phyloP scores from a whole-genome alignment of 1,284 basidiomycete genomes.

The Meira miltonrushii region DNA sequence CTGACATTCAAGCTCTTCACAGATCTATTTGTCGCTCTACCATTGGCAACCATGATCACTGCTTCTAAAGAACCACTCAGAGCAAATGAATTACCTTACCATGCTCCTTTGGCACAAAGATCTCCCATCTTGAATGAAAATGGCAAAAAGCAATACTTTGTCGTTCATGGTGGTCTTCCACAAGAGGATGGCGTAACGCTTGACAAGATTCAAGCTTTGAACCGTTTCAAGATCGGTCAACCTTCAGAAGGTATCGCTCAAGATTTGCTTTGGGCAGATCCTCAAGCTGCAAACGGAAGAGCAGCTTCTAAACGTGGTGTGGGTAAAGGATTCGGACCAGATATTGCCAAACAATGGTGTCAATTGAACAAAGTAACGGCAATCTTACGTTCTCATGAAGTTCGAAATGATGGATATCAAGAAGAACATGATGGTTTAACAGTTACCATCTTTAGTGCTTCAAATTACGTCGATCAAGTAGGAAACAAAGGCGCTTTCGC shows the following conservation, averaged over 20 bases:
- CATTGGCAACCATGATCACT: conserved; percentile 77
- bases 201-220: conserved; percentile 82
- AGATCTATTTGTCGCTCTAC: conserved; percentile 54
- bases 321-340: conserved; percentile 86
- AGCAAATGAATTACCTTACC: conserved; percentile 28
- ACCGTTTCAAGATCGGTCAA: conserved; percentile 73
- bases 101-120: conserved; percentile 36
- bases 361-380: conserved; percentile 78
- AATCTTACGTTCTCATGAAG: conserved; percentile 93
- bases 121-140: conserved; percentile 70
- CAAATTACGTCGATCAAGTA: conserved; percentile 49
- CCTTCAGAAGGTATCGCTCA: conserved; percentile 95
- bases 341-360: conserved; percentile 65
- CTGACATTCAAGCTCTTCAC: conserved; percentile 50
- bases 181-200: conserved; percentile 88
- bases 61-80: conserved; percentile 63
- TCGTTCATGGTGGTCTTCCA: conserved; percentile 87
- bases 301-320: conserved; percentile 96
- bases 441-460: conserved; percentile 61
- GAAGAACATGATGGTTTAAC: conserved; percentile 66
- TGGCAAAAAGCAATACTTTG: conserved; percentile 81
- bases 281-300: conserved; percentile 80
- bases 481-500: conserved; percentile 57
- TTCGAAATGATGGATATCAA: conserved; percentile 79
- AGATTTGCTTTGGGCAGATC: conserved; percentile 67